Conservation (phyloP, 768 basidiomycete species). For the Serendipita sp. region DNA sequence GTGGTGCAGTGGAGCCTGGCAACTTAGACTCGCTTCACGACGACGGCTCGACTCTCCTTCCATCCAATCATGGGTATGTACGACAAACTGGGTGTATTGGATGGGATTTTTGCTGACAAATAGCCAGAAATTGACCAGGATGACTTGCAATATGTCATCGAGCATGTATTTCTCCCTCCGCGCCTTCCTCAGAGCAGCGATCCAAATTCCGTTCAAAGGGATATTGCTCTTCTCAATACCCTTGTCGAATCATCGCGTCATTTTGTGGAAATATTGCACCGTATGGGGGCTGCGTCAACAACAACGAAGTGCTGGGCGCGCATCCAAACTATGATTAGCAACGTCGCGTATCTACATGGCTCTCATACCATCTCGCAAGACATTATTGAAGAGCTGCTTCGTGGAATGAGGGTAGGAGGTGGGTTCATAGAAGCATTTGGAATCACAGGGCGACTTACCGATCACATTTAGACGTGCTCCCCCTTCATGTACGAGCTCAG, state of each 20-base stretch:
- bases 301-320: too few species aligned
- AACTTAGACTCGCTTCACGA: too few species aligned
- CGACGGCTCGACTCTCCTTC: too few species aligned
- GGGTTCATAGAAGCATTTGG: too few species aligned
- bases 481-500: constrained; percentile 29
- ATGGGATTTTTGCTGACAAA: too few species aligned
- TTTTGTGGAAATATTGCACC: too few species aligned
- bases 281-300: too few species aligned
- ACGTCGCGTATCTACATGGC: background rate
- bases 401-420: background rate
- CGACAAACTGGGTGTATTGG: too few species aligned
- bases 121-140: background rate
- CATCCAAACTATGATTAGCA: background rate
- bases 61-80: too few species aligned
- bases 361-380: background rate
- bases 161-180: constrained; percentile 31
- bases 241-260: too few species aligned
- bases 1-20: too few species aligned
- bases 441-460: constrained; percentile 14
- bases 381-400: background rate
- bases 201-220: constrained; percentile 18
- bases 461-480: constrained; percentile 23
- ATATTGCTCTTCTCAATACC: constrained; percentile 12
- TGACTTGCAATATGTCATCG: constrained; percentile 20
- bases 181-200: constrained; percentile 12